Evolutionary conservation across 2,329 filamentous ascomycete genomes (phyloP), one percentile per base, ranked within the genome.

Genomic region (Truncatella angustata): DNA sequence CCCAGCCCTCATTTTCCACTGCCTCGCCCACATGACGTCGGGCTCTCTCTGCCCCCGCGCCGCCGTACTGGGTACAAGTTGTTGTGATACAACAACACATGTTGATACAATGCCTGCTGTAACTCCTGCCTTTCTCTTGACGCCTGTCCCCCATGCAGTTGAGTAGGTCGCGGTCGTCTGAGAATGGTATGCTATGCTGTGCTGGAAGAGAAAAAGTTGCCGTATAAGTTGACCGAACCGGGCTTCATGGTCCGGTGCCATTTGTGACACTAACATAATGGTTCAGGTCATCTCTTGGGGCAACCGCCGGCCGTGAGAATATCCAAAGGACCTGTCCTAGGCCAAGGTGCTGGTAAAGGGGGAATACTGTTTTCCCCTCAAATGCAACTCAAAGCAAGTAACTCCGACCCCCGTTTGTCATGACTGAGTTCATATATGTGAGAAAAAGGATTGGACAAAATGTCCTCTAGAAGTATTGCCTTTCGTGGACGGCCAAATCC

Each of bases 381-480:
- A 56, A 62, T 64, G 58, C 59, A 63, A 58, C 59, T 60, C 60
- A 60, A 63, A 62, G 53, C 57, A 61, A 58, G 42, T 55, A 63
- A 64, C 61, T 64, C 64, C 58, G 53, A 49, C 55, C 34, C 60
- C 63, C 61, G 53, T n/a, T n/a, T 58, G 54, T 65, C 64, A 58
- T 66, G 43, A 65, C 56, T 52, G 54, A 57, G 60, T 58, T 57
- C 56, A 54, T 53, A 56, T 63, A 63, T 59, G 54, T 62, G 64
- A 56, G n/a, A 63, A 59, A 57, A 23, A 48, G 40, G 35, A 23
- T 26, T 52, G 56, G 58, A 58, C 35, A 43, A 34, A 54, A 44
- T 36, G 50, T 52, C 56, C 60, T 49, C 56, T 63, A 50, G 46
- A 62, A 63, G 51, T 63, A 65, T 32, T 58, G 52, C 54, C 57